A percentile compares a stretch with the other conserved stretches of the same genome.
Evolutionary conservation across 345 rosid species (phyloP).

Genomic region (Anastatica hierochuntica): DNA sequence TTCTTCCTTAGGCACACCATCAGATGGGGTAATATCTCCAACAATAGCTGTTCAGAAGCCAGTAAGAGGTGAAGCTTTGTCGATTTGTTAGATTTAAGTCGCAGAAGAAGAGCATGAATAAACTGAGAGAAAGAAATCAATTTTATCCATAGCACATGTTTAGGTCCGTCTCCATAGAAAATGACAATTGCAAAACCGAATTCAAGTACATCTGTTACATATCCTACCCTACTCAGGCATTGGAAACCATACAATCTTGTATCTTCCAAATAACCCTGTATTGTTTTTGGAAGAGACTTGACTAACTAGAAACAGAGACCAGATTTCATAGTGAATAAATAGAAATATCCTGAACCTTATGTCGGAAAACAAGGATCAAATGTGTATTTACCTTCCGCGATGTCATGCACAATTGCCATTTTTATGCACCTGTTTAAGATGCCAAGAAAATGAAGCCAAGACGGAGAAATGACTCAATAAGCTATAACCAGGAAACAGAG

Average conservation of each 20-base stretch:
- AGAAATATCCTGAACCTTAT: neutral
- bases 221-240: neutral
- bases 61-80: conserved; percentile 11
- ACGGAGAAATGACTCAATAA: conserved; percentile 8
- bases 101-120: neutral
- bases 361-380: neutral
- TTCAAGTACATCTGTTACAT: too few species aligned
- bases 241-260: neutral
- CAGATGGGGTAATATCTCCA: conserved; percentile 90
- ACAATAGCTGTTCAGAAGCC: conserved; percentile 57
- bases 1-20: conserved; percentile 76
- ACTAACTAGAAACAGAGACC: neutral
- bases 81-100: conserved; percentile 1
- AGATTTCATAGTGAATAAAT: neutral
- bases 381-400: conserved; percentile 71
- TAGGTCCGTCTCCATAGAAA: neutral
- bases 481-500: neutral
- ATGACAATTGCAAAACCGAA: neutral
- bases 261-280: neutral
- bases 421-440: conserved; percentile 80
- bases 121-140: too few species aligned
- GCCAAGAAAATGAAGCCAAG: conserved; percentile 16
- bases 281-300: neutral
- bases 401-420: conserved; percentile 94
- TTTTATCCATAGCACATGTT: conserved; percentile 2